Conservation (phyloP, 2,329 filamentous ascomycete genomes). For the Salinomyces thailandicus region DNA sequence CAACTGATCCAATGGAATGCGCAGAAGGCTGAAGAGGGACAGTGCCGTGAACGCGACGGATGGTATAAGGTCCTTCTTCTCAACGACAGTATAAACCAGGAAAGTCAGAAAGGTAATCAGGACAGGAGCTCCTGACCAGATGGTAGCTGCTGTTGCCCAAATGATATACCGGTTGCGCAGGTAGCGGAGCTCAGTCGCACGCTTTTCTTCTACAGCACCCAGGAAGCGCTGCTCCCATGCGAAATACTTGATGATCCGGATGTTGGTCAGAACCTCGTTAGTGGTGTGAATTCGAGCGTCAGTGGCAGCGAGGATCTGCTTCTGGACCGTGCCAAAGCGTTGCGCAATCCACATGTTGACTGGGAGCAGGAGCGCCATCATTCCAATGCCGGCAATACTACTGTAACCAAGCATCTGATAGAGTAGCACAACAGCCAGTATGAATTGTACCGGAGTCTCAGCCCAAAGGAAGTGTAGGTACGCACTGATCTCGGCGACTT, state of each 20-base stretch:
- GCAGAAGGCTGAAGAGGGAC: constrained; percentile 86
- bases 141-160: constrained; percentile 82
- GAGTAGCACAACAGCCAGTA: constrained; percentile 68
- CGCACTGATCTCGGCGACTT: constrained; percentile 86
- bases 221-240: constrained; percentile 94
- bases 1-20: constrained; percentile 86
- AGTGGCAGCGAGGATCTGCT: constrained; percentile 82
- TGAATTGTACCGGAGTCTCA: constrained; percentile 76
- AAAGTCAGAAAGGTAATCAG: constrained; percentile 96
- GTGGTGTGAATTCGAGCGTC: constrained; percentile 94
- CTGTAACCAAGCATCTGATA: constrained; percentile 87
- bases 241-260: constrained; percentile 98
- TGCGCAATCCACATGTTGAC: constrained; percentile 82
- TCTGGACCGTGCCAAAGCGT: constrained; percentile 77
- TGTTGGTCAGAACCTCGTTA: constrained; percentile 94
- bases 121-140: constrained; percentile 93
- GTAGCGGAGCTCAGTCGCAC: constrained; percentile 63
- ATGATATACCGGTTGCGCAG: constrained; percentile 76
- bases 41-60: constrained; percentile 93
- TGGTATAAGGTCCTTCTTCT: constrained; percentile 79
- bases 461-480: constrained; percentile 96
- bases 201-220: constrained; percentile 78
- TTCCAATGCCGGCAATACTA: constrained; percentile 81
- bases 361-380: constrained; percentile 82
- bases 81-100: constrained; percentile 79